Base-by-base conservation (phyloP, 495 filamentous ascomycete genomes). In the Aspergillus egyptiacus region DNA sequence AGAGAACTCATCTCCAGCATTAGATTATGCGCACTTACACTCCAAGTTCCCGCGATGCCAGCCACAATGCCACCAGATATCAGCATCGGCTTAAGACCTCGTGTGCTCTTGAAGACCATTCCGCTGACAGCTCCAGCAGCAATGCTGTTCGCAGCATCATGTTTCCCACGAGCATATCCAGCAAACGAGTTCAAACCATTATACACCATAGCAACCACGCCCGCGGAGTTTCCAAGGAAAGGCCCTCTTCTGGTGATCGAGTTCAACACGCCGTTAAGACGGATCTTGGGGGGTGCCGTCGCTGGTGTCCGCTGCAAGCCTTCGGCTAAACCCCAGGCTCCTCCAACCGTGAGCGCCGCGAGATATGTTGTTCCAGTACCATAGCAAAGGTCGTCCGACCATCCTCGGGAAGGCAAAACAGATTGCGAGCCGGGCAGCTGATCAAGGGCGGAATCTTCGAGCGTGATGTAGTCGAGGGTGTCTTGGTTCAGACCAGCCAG, bases 311-410 rank as follows among this genome's bases (percentile, higher is more conserved):
- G 83, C 56, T 78, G 79, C 46, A 97, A 63, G 4, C 93, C 93
- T 69, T 98, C 93, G 24, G 83, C 81, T 48, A 97, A 64, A 34
- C 93, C 93, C 90, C 91, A 97, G 42, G 79, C 81, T 47, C 93
- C 93, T 58, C 93, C 93, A 32, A 94, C 43, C n/a, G 87, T 78
- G 53, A 98, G 73, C 1, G 84, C 93, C 9, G 83, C 73, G 42
- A 98, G 78, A 67, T 98, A 98, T 54, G 89, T 95, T 28, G 91
- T 83, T 46, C 93, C 93, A 19, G 91, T 90, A 59, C 94, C 94
- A 63, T 98, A 98, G 70, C 93, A 97, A 40, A 98, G 81, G 67
- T 98, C 93, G 64, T 98, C 93, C 41, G 87, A 93, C 83, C 94
- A 98, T 57, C 93, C 93, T 63, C 94, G 84, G 22, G 90, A 95